Conservation (phyloP, 305 asterid species). For the Salvia sclarea region DNA sequence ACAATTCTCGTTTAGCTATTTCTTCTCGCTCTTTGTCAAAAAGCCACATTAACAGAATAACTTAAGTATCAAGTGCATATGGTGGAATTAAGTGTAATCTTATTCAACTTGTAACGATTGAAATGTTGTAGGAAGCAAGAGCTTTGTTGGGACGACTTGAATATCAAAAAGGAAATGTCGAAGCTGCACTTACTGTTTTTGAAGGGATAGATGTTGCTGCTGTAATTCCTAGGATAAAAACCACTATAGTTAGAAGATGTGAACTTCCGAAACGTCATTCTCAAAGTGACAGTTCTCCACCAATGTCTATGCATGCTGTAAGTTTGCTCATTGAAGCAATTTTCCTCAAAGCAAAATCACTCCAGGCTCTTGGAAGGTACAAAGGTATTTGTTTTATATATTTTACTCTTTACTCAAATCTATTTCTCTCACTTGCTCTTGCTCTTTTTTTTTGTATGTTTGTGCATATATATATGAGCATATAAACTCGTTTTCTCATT, state of each 20-base stretch:
- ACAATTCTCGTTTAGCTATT: not conserved
- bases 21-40: not conserved
- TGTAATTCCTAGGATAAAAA: conserved; percentile 67
- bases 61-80: not conserved
- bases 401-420: conserved; percentile 2
- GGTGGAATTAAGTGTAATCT: no score
- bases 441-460: no score
- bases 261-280: conserved; percentile 72
- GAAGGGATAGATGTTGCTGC: conserved; percentile 89
- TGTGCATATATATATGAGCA: not conserved
- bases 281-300: conserved; percentile 55
- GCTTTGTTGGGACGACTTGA: conserved; percentile 92
- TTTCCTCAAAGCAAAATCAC: conserved; percentile 77
- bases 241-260: conserved; percentile 56
- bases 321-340: conserved; percentile 80
- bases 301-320: conserved; percentile 69
- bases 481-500: not conserved
- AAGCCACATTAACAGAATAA: not conserved
- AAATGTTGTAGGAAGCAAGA: conserved; percentile 89
- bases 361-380: conserved; percentile 68
- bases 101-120: no score
- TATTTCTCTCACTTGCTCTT: not conserved
- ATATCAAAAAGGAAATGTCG: conserved; percentile 87
- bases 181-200: conserved; percentile 87
- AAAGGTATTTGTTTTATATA: conserved; percentile 46